These are phyloP conservation scores for Phytopythium cucurbitacearum DNA, from an alignment of 352 stramenopile genomes.

Conservation along the genomic window DNA sequence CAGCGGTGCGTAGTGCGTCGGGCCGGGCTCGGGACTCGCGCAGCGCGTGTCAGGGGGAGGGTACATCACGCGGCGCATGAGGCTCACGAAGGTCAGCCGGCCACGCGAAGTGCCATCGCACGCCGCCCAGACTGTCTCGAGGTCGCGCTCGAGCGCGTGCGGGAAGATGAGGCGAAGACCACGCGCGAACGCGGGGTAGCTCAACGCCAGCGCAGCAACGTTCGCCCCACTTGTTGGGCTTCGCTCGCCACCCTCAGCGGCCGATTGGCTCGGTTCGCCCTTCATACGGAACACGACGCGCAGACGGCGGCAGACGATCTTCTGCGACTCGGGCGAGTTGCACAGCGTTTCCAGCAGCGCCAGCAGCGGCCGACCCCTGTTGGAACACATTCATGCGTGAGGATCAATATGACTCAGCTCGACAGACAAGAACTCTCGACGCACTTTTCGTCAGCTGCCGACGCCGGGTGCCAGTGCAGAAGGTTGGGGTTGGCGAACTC, in stretches of 20 bases:
- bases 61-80: slow-evolving; percentile 17
- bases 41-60: slow-evolving; percentile 17
- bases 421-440: background rate
- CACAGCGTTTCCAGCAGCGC: slow-evolving; percentile 49
- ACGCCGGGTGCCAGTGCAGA: slow-evolving; percentile 59
- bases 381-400: background rate
- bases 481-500: slow-evolving; percentile 25
- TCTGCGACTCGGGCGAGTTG: slow-evolving; percentile 39
- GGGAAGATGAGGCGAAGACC: slow-evolving; percentile 54
- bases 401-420: background rate
- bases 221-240: background rate
- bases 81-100: slow-evolving; percentile 10
- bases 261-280: slow-evolving; percentile 7
- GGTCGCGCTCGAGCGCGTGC: slow-evolving; percentile 34
- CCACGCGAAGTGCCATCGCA: slow-evolving; percentile 13
- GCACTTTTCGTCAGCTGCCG: slow-evolving; percentile 26
- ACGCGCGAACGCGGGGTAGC: slow-evolving; percentile 30
- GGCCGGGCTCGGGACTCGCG: slow-evolving; percentile 54
- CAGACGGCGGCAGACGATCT: slow-evolving; percentile 47
- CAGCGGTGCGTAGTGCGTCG: slow-evolving; percentile 60
- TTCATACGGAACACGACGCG: slow-evolving; percentile 45
- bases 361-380: slow-evolving; percentile 33
- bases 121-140: slow-evolving; percentile 54
- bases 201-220: background rate
- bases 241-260: background rate